Base-by-base conservation (phyloP, 2,329 filamentous ascomycete species). In the Cladosporium cucumerinum region DNA sequence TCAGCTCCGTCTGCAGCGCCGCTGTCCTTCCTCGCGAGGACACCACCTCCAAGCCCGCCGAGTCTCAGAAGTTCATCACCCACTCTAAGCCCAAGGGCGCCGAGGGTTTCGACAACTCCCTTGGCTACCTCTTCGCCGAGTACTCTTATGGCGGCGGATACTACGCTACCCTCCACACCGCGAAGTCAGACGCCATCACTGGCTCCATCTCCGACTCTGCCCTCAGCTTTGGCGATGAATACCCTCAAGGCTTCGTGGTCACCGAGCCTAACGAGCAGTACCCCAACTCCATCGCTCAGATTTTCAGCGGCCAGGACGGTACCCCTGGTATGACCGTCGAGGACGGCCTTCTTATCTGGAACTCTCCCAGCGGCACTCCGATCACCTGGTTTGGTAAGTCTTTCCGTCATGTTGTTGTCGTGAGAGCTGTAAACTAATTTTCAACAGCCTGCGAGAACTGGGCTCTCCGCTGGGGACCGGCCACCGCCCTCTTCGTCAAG, bases 251-350 rank as follows among this genome's bases (percentile, higher is more conserved):
- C 12, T 68, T 68, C 57, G 55, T 61, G 23, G 43, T 68, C 34
- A 54, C 48, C 52, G 51, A 63, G 4, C 58, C 66, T 39, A 28
- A n/a, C 14, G 49, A 61, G 60, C 52, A 65, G 25, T 55, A 61
- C 43, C 55, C 63, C 36, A 54, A 61, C 28, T 57, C 36, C 21
- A 54, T 68, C 43, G 65, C 66, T 11, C 62, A 65, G 55, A 68
- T 68, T 4, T 65, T 61, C 48, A 65, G 62, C n/a, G 65, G 65
- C 16, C 65, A 65, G 34, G 39, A 62, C 7, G 66, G 65, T 12
- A 68, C 66, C 32, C 61, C 64, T 39, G 66, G 66, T 5, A 62
- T 68, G n/a, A 43, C 57, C 25, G 62, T 68, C n/a, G 63, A 68
- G 28, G 65, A 62, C 6, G 66, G 66, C 4, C 60, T 65, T 11